Evolutionary conservation across 2,329 filamentous ascomycete genomes (phyloP), one percentile per base, ranked within the genome.

Genomic region (Daldinia sp.): DNA sequence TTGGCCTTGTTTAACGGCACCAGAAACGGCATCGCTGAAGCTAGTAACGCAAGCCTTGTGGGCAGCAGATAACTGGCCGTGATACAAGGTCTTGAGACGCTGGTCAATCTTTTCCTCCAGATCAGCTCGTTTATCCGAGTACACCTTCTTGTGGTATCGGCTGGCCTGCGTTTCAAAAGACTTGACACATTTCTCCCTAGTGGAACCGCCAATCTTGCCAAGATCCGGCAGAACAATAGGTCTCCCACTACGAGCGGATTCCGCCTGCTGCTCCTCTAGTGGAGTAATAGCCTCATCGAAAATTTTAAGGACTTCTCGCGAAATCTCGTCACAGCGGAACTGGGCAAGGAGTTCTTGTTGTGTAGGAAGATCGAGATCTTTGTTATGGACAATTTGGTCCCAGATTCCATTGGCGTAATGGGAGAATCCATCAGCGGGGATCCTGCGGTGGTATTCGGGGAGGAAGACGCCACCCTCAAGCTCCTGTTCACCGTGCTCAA

Each of bases 311-410:
- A 96, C 95, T 75, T 97, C 94, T 66, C 94, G 86, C 35, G 93
- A 87, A 61, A 99, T 99, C 79, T 99, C 95, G 76, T 99, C 95
- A 77, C 95, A 99, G 69, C 95, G 88, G 81, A 98, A 99, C 77
- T 99, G 95, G 9, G 95, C 95, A 54, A 99, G 85, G 45, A 99
- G 84, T 77, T 99, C 95, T 79, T 99, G 95, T 76, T 99, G 95
- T 0, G 95, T 98, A 3, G 95, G 95, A 61, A 99, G 79, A 78
- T 99, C 95, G 56, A 99, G 83, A 74, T 99, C 95, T 79, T 99
- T 99, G 84, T 99, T 99, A 82, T 94, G 91, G 71, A 97, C 94
- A 74, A 99, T 99, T 79, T 98, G 94, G 73, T 98, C 94, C 95
- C 95, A 99, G 43, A 99, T 88, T 37, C 94, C 93, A 75, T 95